Conservation (phyloP, 768 basidiomycete genomes). For the Lactarius psammicola region DNA sequence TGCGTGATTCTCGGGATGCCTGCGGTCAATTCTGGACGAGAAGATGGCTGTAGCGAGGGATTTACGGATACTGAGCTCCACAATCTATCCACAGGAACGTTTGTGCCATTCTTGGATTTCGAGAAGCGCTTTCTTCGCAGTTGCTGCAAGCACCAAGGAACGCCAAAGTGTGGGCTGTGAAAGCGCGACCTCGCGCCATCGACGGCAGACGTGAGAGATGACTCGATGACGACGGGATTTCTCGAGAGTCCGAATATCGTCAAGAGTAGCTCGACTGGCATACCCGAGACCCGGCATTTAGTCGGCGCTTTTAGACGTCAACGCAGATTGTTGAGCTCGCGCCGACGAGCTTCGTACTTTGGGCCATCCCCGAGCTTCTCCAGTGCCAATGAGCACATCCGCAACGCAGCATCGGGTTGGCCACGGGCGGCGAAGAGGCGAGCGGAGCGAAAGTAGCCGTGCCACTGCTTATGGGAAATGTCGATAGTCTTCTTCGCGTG, state of each 20-base stretch:
- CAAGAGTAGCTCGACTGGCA: conserved; percentile 69
- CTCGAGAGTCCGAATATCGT: conserved; percentile 52
- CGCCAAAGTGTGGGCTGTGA: conserved; percentile 60
- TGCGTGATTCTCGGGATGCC: conserved; percentile 10
- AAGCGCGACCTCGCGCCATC: conserved; percentile 59
- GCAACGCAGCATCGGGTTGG: conserved; percentile 51
- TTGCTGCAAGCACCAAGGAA: conserved; percentile 48
- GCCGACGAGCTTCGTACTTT: conserved; percentile 44
- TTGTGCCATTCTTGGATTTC: conserved; percentile 62
- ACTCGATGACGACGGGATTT: conserved; percentile 42
- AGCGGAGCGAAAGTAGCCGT: conserved; percentile 74
- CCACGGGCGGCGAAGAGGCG: conserved; percentile 56
- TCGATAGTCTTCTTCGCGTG: conserved; percentile 71
- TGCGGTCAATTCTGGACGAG: not conserved
- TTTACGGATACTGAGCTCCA: conserved; percentile 14
- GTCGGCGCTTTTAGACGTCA: conserved; percentile 3
- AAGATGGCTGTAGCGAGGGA: conserved; percentile 32
- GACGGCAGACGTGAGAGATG: conserved; percentile 58
- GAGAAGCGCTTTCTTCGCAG: conserved; percentile 43
- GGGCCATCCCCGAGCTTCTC: conserved; percentile 45
- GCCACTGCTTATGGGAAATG: conserved; percentile 65
- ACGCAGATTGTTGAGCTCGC: conserved; percentile 23
- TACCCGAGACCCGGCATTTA: conserved; percentile 30
- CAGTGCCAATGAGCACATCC: conserved; percentile 61
- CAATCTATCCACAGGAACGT: conserved; percentile 51